Evolutionary conservation across 148 eudicot genomes (phyloP), one percentile per base, ranked within the genome.

Genomic region (Cornus controversa): DNA sequence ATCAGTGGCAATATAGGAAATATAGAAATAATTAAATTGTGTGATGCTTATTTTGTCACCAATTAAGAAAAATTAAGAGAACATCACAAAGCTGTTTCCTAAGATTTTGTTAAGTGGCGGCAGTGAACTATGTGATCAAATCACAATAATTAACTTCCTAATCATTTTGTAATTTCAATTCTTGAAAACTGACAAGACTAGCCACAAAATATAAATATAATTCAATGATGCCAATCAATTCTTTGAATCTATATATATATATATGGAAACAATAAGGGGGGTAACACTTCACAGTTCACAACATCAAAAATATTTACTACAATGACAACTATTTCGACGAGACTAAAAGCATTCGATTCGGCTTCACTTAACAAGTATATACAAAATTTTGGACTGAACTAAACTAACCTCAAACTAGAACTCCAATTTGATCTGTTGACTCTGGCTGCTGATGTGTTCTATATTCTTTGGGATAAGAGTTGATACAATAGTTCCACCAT

Each of bases 401-500:
- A 75, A 71, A 69, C 72, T 42, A 75, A 77, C 77, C 81, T 78
- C 70, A 67, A 36, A 25, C 66, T 77, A 85, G 28, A 73, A 73
- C 85, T 96, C 95, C 67, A 89, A 66, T 90, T 96, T 90, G 75
- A 93, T 82, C 71, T 88, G 81, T 20, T 74, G 42, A 24, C 70
- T 78, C 66, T 79, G 81, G 37, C 8, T 63, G 67, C 77, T 63
- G 75, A 85, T 73, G 71, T 65, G 77, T 36, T 90, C 94, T 16
- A 40, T 70, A 28, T 86, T 90, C 31, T 74, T 81, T 0, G 90
- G 87, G 70, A 88, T 80, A 76, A 77, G 76, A 37, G 80, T 45
- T 10, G 84, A 72, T 26, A 92, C 84, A 45, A 96, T 74, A 45
- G 76, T 78, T 73, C 99, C 99, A 78, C 99, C 91, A 70, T 85